Base-by-base conservation (phyloP, 225 moss, liverwort and hornwort genomes). In the Pleurozium schreberi region DNA sequence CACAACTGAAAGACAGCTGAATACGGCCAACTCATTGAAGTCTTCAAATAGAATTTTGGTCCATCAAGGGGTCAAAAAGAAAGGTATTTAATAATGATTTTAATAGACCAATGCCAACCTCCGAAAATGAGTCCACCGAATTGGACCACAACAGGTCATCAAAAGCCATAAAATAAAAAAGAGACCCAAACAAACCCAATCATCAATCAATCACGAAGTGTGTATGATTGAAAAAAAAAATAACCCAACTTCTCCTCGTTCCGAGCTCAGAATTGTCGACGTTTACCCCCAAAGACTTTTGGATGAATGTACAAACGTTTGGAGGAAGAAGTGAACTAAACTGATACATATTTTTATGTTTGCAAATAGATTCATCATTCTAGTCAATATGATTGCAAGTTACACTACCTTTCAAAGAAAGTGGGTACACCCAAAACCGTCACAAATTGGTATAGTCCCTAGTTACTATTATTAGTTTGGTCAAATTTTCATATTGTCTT, bases 241-340 rank as follows among this genome's bases (percentile, higher is more conserved):
- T n/a, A n/a, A 5, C 0, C n/a, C 3, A 75, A 22, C 8, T 2
- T 12, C 18, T 55, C 55, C 18, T 38, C 27, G 5, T 55, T 55
- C 10, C 0, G 0, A 1, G 2, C 25, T 9, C 1, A 2, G 53
- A 53, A 80, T 3, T 11, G 78, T 57, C 3, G 11, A n/a, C 57
- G 3, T 79, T 6, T 16, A 17, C 7, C 7, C 7, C 79, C 10
- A 5, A 71, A 71, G 9, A 70, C 26, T 42, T 69, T 40, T 69
- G 69, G 69, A 69, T 69, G 69, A 69, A 69, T 69, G 69, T 69
- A 77, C 6, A 13, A 4, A 36, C 9, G 23, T 52, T 23, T 52
- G 22, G 76, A 76, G 22, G 33, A 76, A 49, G 2, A 13, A 42
- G 52, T 33, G 2, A 13, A 42, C 2, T 42, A 2, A 27, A 28